Evolutionary conservation across 1,139 yeast species (phyloP).

Genomic region (Zygoascus sp.): DNA sequence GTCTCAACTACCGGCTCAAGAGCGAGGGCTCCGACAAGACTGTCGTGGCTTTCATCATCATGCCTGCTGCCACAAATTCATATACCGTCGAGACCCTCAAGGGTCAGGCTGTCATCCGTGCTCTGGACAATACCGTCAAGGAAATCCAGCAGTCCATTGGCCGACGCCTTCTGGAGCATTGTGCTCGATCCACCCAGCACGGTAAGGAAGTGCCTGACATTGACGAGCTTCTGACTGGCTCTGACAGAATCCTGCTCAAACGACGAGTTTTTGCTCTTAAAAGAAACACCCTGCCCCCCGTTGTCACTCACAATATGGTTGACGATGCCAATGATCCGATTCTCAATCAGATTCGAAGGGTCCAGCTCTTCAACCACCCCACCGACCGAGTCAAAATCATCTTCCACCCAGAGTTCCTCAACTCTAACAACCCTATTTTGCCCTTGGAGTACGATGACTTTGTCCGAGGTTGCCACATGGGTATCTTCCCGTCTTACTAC

Average conservation of each 20-base stretch:
- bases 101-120: slow-evolving; percentile 94
- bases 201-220: slow-evolving; percentile 59
- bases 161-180: slow-evolving; percentile 82
- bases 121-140: slow-evolving; percentile 80
- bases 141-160: slow-evolving; percentile 89
- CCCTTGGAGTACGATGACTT: slow-evolving; percentile 95
- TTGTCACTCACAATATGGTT: slow-evolving; percentile 96
- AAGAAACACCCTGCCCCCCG: slow-evolving; percentile 85
- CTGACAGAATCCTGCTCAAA: slow-evolving; percentile 84
- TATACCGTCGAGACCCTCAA: slow-evolving; percentile 93
- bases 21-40: slow-evolving; percentile 80
- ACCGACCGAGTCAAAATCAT: slow-evolving; percentile 91
- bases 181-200: slow-evolving; percentile 71
- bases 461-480: slow-evolving; percentile 96
- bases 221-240: slow-evolving; percentile 79
- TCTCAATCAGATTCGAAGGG: slow-evolving; percentile 85
- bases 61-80: slow-evolving; percentile 94
- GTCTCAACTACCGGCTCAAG: slow-evolving; percentile 84
- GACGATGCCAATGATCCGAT: slow-evolving; percentile 92
- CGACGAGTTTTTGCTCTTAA: slow-evolving; percentile 91
- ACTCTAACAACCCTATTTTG: slow-evolving; percentile 89
- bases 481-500: slow-evolving; percentile 96
- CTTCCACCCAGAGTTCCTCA: slow-evolving; percentile 96
- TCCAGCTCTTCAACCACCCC: slow-evolving; percentile 82
- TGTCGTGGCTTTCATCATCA: slow-evolving; percentile 94